phyloP scores from a whole-genome alignment of 352 stramenopile genomes.

The Phytophthora cajani region DNA sequence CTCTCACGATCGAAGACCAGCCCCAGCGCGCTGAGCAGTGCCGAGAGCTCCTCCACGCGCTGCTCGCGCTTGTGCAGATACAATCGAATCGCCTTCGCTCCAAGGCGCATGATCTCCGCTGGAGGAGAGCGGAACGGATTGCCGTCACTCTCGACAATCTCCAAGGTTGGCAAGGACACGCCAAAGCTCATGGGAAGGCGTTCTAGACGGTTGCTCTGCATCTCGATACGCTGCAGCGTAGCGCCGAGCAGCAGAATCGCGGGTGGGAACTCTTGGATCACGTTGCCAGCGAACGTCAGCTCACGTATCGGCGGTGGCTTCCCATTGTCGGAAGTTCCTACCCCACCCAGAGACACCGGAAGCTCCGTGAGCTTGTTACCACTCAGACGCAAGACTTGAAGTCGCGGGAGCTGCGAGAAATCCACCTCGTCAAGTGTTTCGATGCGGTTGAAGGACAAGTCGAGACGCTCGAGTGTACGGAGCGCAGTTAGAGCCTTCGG shows the following conservation, averaged over 20 bases:
- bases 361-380: constrained; percentile 59
- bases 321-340: constrained; percentile 11
- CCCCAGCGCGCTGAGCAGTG: constrained; percentile 43
- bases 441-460: constrained; percentile 79
- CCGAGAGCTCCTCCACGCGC: constrained; percentile 58
- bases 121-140: constrained; percentile 81
- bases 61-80: constrained; percentile 72
- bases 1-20: constrained; percentile 45
- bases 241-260: constrained; percentile 49
- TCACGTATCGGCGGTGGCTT: constrained; percentile 47
- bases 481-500: constrained; percentile 41
- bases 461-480: constrained; percentile 42
- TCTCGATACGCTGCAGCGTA: constrained; percentile 53
- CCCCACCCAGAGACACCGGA: constrained; percentile 44
- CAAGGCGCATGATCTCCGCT: constrained; percentile 65
- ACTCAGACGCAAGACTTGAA: constrained; percentile 54
- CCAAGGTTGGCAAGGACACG: constrained; percentile 40
- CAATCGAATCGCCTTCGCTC: constrained; percentile 49
- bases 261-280: constrained; percentile 51
- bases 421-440: constrained; percentile 49
- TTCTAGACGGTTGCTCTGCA: constrained; percentile 81
- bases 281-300: constrained; percentile 67
- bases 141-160: constrained; percentile 66
- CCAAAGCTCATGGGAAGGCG: constrained; percentile 67
- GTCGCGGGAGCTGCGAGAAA: constrained; percentile 43